Evolutionary conservation across 2,329 filamentous ascomycete genomes (phyloP).

Genomic region (Neobulgaria alba): DNA sequence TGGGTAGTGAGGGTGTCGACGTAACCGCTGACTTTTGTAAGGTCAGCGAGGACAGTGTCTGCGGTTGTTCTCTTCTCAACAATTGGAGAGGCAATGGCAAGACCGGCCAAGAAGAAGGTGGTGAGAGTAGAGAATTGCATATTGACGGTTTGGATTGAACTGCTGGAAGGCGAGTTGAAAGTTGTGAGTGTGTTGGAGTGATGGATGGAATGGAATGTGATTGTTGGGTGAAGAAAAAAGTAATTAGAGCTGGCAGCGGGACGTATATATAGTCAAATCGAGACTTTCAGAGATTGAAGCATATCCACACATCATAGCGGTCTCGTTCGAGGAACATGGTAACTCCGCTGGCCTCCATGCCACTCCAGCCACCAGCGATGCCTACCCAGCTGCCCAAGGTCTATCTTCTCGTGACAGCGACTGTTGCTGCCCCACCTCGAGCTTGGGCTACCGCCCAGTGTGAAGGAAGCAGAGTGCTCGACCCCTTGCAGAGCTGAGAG

Average conservation of each 20-base stretch:
- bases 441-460: background rate
- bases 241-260: background rate
- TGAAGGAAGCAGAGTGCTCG: background rate
- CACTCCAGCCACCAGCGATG: background rate
- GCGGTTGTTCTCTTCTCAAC: background rate
- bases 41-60: background rate
- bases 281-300: background rate
- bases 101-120: background rate
- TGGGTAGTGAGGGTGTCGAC: background rate
- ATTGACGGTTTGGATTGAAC: background rate
- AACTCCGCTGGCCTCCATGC: background rate
- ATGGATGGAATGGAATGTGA: background rate
- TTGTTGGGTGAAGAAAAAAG: background rate
- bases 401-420: background rate
- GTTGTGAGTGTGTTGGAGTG: background rate
- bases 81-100: background rate
- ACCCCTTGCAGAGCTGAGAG: background rate
- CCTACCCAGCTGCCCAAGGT: background rate
- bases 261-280: background rate
- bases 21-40: background rate
- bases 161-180: background rate
- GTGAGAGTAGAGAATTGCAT: background rate
- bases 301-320: background rate
- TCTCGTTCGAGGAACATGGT: background rate
- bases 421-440: background rate